Evolutionary conservation across 2,329 filamentous ascomycete species (phyloP).

Genomic region (Eutypella sp.): DNA sequence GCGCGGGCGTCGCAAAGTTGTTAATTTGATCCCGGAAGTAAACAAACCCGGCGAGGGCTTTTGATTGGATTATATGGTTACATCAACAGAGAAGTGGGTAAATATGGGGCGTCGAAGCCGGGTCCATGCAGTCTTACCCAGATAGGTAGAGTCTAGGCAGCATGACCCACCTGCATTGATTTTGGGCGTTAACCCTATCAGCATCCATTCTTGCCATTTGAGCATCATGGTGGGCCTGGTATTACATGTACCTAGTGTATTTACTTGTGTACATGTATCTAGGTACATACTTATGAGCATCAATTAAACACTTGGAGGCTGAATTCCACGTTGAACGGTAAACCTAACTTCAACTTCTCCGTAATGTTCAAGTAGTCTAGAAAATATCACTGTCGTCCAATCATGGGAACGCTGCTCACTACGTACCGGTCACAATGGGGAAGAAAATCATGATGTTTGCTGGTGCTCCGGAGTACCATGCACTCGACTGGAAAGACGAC

Average conservation of each 20-base stretch:
- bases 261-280: no score
- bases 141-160: no score
- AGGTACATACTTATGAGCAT: no score
- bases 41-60: not conserved
- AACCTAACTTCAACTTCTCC: not conserved
- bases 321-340: no score
- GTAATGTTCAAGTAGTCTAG: not conserved
- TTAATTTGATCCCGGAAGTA: not conserved
- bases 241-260: no score
- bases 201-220: no score
- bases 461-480: conserved; percentile 21
- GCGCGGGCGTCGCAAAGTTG: not conserved
- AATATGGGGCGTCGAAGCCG: not conserved
- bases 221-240: no score
- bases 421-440: conserved; percentile 17
- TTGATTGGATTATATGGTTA: not conserved
- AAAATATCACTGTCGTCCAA: not conserved
- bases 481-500: conserved; percentile 18
- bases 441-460: conserved; percentile 22
- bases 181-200: no score
- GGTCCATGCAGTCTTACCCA: no score
- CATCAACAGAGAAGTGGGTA: not conserved
- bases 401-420: conserved; percentile 2
- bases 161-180: no score
- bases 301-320: no score